phyloP scores from a whole-genome alignment of 441 rosid genomes.

The Populus hybrid region DNA sequence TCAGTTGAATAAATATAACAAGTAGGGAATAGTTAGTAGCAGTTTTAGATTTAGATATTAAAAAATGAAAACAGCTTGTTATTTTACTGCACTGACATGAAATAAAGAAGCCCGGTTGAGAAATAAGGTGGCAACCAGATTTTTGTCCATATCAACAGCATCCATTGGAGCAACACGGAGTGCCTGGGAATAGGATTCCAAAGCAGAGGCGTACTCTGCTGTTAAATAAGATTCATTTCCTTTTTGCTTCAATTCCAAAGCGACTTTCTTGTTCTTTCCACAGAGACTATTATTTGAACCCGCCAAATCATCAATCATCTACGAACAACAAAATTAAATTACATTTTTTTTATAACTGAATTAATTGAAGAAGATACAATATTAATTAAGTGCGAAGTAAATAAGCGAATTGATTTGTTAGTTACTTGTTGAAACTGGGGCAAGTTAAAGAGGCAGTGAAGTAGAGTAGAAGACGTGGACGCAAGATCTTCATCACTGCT shows the following conservation, averaged over 20 bases:
- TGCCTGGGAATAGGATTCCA: constrained; percentile 70
- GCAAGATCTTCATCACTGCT: constrained; percentile 44
- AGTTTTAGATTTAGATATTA: neutral
- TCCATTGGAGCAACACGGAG: constrained; percentile 63
- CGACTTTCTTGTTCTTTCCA: constrained; percentile 51
- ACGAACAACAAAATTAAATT: neutral
- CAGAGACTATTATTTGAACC: constrained; percentile 44
- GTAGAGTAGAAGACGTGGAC: constrained; percentile 44
- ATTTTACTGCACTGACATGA: constrained; percentile 41
- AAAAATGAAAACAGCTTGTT: neutral
- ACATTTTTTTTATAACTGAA: neutral
- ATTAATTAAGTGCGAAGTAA: neutral
- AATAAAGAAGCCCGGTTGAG: constrained; percentile 70
- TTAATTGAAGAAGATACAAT: neutral
- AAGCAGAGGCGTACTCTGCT: constrained; percentile 44
- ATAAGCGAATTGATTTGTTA: neutral
- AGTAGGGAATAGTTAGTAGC: neutral
- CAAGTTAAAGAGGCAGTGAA: constrained; percentile 40
- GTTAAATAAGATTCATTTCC: constrained; percentile 52
- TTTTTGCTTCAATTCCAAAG: constrained; percentile 58
- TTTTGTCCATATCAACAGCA: constrained; percentile 52
- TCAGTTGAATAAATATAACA: neutral
- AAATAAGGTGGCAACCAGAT: constrained; percentile 65
- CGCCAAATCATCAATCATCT: constrained; percentile 47
- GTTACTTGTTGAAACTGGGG: constrained; percentile 56